Evolutionary conservation across 78 protist species (phyloP), one percentile per base, ranked within the genome.

Genomic region (Creolimax fragrantissima): DNA sequence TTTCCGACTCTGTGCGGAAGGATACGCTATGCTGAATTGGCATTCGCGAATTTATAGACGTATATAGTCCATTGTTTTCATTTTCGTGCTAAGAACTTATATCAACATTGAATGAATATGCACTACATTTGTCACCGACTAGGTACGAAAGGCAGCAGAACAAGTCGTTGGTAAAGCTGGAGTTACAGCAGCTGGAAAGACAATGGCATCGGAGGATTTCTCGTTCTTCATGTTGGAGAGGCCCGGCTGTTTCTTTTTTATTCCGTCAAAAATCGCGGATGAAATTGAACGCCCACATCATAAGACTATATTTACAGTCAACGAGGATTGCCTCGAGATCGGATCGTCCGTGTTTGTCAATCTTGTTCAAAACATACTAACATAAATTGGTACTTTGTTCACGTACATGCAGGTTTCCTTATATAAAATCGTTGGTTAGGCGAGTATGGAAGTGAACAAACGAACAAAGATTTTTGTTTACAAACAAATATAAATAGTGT

Each of bases 131-230:
- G 17, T 6, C 6, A 84, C 35, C 5, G 4, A 42, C 45, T 44
- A 58, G 44, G 88, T 67, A 5, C 24, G 17, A 17, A 39, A 41
- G 2, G 44, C 89, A 3, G 89, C 42, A 7, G 89, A 2, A n/a
- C 83, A 24, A 32, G 92, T 91, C 35, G 67, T 84, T 5, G 92
- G 47, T 36, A 3, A 17, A 45, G 84, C 5, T 35, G 67, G 66
- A n/a, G 88, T 36, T 32, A 42, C 41, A n/a, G n/a, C 3, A 35
- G 42, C 5, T 4, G 35, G 42, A 41, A 35, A 17, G 42, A 91
- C 84, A 35, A 81, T 91, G 89, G 67, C 89, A 3, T 88, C 58
- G 3, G 93, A 91, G 90, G 93, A 91, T 41, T 83, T 91, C 41
- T 35, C 89, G 5, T 91, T 37, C 93, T 91, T 91, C 3, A 41